A percentile compares a stretch with the other conserved stretches of the same genome.
These are phyloP conservation scores for Groenewaldozyma sp. DNA, from an alignment of 1,139 yeast genomes.

Conservation along the genomic window DNA sequence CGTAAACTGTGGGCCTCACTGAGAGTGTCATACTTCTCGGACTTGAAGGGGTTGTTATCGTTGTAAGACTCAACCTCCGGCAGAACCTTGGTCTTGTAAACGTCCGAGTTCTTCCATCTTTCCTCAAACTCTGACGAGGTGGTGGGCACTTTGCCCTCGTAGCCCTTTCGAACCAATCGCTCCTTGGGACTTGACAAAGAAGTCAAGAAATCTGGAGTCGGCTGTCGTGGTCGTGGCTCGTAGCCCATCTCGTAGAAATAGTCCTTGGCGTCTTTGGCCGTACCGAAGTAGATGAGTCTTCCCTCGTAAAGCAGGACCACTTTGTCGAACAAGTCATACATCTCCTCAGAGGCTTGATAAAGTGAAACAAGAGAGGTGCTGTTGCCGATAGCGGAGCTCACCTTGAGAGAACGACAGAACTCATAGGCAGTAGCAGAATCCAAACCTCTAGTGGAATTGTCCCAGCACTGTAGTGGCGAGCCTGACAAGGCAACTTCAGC, in stretches of 20 bases:
- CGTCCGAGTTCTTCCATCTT: conserved; percentile 55
- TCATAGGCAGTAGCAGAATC: conserved; percentile 73
- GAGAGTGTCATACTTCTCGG: conserved; percentile 27
- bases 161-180: conserved; percentile 47
- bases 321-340: conserved; percentile 65
- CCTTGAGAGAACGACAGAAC: conserved; percentile 58
- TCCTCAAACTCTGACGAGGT: conserved; percentile 60
- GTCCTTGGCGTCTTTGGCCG: conserved; percentile 46
- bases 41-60: conserved; percentile 19
- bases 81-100: conserved; percentile 33
- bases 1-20: conserved; percentile 45
- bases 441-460: conserved; percentile 66
- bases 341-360: conserved; percentile 75
- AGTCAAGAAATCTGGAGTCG: conserved; percentile 76
- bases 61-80: conserved; percentile 36
- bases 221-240: conserved; percentile 63
- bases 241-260: conserved; percentile 63
- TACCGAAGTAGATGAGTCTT: conserved; percentile 67
- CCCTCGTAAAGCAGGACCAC: conserved; percentile 70
- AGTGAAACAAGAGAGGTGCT: conserved; percentile 66
- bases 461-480: conserved; percentile 61
- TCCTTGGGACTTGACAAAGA: conserved; percentile 69
- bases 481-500: conserved; percentile 59
- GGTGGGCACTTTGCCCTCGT: conserved; percentile 54
- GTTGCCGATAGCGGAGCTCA: conserved; percentile 48